Evolutionary conservation across 768 basidiomycete genomes (phyloP), one percentile per base, ranked within the genome.

Genomic region (Dacryopinax spathularia): DNA sequence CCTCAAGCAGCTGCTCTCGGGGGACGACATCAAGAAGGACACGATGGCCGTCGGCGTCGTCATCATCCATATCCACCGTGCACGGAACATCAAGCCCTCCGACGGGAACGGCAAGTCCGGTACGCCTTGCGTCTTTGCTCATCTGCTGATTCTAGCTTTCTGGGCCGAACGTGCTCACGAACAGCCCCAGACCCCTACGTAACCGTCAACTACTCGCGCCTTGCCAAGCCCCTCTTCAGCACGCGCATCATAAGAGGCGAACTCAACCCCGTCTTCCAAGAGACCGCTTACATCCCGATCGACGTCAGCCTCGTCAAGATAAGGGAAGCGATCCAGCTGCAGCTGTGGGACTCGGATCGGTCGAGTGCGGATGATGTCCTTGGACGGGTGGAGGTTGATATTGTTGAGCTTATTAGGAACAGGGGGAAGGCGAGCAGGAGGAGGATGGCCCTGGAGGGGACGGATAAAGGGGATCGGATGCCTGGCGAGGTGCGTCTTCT

Each of bases 251-350:
- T 63, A 18, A 56, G 33, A 22, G 43, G 43, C 18, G 56, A 41
- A n/a, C 33, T 63, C 9, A 48, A 63, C 16, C 62, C 41, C 20
- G 43, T 63, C 16, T 63, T 56, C 41, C 41, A 63, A 36, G 62
- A 63, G 62, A 63, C 62, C 15, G 44, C 62, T 10, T 41, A 33
- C 33, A 33, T 63, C 16, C 33, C 56, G 6, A 48, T 63, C 35
- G 62, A 63, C 33, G 62, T 34, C 18, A 63, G 56, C 33, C 41
- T 48, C 2, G 43, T 48, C 39, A 63, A 63, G 62, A 63, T 63
- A 20, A 31, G 39, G n/a, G 62, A 63, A 33, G 20, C 25, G 3
- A 48, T 63, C 16, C 31, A 29, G n/a, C 43, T 63, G 10, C 62
- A 63, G 33, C 27, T 63, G 7, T 63, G 62, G 62, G 62, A 63